Evolutionary conservation across 192 early-diverging fungal genomes (phyloP).

Genomic region (Pilobolus umbonatus): DNA sequence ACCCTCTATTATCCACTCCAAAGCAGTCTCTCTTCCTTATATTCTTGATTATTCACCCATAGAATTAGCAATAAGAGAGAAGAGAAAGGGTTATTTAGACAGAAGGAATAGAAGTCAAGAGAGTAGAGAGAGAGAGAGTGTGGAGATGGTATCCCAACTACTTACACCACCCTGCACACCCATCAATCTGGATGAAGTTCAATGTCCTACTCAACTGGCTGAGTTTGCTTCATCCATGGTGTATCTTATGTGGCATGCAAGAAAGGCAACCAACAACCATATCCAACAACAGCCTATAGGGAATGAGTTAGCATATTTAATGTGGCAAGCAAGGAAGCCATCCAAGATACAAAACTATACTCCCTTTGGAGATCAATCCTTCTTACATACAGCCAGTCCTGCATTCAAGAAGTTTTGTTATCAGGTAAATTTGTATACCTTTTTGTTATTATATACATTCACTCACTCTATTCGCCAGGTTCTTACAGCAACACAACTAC

Average conservation of each 20-base stretch:
- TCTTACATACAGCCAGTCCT: slow-evolving; percentile 22
- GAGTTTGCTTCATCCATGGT: slow-evolving; percentile 58
- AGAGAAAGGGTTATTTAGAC: no score
- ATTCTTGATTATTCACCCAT: no score
- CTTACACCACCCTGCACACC: neutral
- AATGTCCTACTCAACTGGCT: slow-evolving; percentile 30
- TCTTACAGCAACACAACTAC: slow-evolving; percentile 44
- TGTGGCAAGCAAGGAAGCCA: slow-evolving; percentile 14
- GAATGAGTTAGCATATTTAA: slow-evolving; percentile 6
- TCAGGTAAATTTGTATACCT: slow-evolving; percentile 20
- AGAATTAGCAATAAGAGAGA: no score
- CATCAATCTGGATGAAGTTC: neutral
- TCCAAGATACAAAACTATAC: slow-evolving; percentile 2
- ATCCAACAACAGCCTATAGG: no score
- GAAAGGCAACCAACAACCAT: slow-evolving; percentile 11
- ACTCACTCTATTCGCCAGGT: slow-evolving; percentile 24
- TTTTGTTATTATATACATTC: neutral
- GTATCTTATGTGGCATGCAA: slow-evolving; percentile 46
- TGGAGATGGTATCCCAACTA: neutral
- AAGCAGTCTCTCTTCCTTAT: neutral
- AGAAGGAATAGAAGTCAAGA: neutral
- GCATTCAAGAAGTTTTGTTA: slow-evolving; percentile 38
- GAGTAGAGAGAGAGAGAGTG: no score
- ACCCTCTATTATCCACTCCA: no score
- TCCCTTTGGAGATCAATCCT: slow-evolving; percentile 9